Evolutionary conservation across 2,329 filamentous ascomycete species (phyloP).

Genomic region (Neofusicoccum sp.): DNA sequence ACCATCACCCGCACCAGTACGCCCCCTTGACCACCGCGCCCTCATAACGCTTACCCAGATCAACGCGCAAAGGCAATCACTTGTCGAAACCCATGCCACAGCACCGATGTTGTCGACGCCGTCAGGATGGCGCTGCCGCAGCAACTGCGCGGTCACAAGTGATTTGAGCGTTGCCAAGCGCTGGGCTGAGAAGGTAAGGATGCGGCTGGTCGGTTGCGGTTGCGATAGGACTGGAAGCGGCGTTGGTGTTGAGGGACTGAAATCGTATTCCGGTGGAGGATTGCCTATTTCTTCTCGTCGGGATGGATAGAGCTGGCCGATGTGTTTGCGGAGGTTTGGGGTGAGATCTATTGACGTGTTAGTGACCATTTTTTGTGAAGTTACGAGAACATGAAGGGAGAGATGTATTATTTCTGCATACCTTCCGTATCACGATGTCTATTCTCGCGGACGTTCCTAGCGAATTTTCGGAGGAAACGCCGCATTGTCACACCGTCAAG

Average conservation of each 20-base stretch:
- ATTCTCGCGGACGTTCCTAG: background rate
- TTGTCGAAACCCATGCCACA: background rate
- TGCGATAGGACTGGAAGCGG: too few species aligned
- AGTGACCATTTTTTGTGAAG: too few species aligned
- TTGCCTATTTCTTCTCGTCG: too few species aligned
- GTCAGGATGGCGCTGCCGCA: too few species aligned
- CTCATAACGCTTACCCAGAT: constrained; percentile 1
- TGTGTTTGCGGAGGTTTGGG: too few species aligned
- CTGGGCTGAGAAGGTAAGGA: background rate
- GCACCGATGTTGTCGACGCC: background rate
- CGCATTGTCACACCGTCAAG: background rate
- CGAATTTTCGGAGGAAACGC: background rate
- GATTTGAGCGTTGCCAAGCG: background rate
- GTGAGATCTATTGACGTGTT: too few species aligned
- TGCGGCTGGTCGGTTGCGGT: background rate
- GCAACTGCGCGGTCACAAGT: background rate
- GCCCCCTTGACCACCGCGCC: background rate
- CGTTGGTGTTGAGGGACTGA: too few species aligned
- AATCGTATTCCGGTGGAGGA: too few species aligned
- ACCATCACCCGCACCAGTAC: too few species aligned
- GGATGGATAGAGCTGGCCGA: too few species aligned
- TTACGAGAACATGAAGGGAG: too few species aligned
- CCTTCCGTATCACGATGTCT: background rate
- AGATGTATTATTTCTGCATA: too few species aligned
- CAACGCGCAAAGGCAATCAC: background rate